phyloP scores from a whole-genome alignment of 768 basidiomycete genomes.

The Guyanaporus albipodus region DNA sequence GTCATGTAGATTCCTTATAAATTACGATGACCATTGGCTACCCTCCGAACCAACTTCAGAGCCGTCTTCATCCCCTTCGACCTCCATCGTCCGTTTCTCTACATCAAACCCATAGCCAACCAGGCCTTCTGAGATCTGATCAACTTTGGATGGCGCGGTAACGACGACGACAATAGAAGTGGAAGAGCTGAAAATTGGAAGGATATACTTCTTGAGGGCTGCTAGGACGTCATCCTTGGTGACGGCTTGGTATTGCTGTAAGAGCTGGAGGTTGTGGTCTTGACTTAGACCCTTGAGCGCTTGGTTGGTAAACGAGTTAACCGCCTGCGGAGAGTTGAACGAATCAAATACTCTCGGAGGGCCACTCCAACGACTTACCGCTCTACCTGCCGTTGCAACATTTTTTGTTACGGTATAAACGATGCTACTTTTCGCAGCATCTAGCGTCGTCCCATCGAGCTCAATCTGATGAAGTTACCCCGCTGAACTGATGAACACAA shows the following conservation, averaged over 20 bases:
- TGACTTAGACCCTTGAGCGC: slow-evolving; percentile 81
- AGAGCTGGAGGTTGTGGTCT: slow-evolving; percentile 68
- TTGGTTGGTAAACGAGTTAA: slow-evolving; percentile 84
- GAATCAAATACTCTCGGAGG: slow-evolving; percentile 1
- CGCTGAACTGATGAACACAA: background rate
- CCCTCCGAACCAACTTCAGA: slow-evolving; percentile 31
- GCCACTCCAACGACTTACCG: slow-evolving; percentile 48
- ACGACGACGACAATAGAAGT: slow-evolving; percentile 79
- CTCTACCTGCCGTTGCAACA: slow-evolving; percentile 83
- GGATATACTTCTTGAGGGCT: slow-evolving; percentile 67
- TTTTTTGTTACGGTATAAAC: slow-evolving; percentile 78
- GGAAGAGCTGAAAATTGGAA: slow-evolving; percentile 78
- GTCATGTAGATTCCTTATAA: background rate
- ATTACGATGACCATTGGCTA: slow-evolving; percentile 6
- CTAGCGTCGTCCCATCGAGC: slow-evolving; percentile 75
- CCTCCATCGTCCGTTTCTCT: slow-evolving; percentile 63
- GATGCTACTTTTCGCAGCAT: slow-evolving; percentile 89
- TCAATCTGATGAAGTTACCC: slow-evolving; percentile 50
- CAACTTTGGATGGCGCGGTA: slow-evolving; percentile 76
- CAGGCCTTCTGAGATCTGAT: slow-evolving; percentile 64
- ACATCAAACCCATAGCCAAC: slow-evolving; percentile 71
- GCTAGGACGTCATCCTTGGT: slow-evolving; percentile 72
- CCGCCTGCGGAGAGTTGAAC: slow-evolving; percentile 47
- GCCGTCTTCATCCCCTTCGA: slow-evolving; percentile 49
- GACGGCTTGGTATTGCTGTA: slow-evolving; percentile 76